A percentile compares a stretch with the other conserved stretches of the same genome.
These are phyloP conservation scores for Isatis tinctoria DNA, from an alignment of 345 rosid species.

Conservation along the genomic window DNA sequence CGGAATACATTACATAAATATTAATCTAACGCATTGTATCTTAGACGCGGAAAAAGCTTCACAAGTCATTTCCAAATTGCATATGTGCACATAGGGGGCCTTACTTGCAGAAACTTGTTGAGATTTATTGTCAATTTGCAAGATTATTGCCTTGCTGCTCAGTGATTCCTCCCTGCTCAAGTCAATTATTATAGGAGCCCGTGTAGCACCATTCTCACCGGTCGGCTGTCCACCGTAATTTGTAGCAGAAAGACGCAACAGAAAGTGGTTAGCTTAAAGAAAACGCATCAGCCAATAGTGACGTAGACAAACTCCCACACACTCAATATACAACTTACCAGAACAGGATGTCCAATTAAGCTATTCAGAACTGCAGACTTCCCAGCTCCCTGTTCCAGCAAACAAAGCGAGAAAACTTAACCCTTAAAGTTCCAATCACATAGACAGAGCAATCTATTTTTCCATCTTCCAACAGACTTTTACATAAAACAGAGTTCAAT, in stretches of 20 bases:
- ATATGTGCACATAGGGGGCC: slow-evolving; percentile 18
- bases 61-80: background rate
- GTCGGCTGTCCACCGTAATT: slow-evolving; percentile 61
- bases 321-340: slow-evolving; percentile 49
- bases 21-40: background rate
- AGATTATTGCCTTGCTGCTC: slow-evolving; percentile 68
- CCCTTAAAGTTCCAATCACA: background rate
- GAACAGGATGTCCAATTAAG: slow-evolving; percentile 89
- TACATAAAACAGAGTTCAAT: background rate
- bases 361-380: slow-evolving; percentile 93
- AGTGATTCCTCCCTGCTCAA: slow-evolving; percentile 64
- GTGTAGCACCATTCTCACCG: slow-evolving; percentile 99
- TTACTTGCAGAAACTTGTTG: slow-evolving; percentile 97
- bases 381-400: slow-evolving; percentile 83
- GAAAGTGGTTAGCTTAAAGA: background rate
- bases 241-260: slow-evolving; percentile 9
- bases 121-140: slow-evolving; percentile 85
- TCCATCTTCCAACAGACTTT: too few relatives aligned
- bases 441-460: background rate
- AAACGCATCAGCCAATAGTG: background rate
- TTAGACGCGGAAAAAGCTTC: slow-evolving; percentile 1
- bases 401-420: slow-evolving; percentile 9
- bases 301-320: background rate
- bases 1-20: background rate
- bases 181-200: slow-evolving; percentile 84